Evolutionary conservation across 2,329 filamentous ascomycete species (phyloP).

Genomic region (Fusarium scirpi): DNA sequence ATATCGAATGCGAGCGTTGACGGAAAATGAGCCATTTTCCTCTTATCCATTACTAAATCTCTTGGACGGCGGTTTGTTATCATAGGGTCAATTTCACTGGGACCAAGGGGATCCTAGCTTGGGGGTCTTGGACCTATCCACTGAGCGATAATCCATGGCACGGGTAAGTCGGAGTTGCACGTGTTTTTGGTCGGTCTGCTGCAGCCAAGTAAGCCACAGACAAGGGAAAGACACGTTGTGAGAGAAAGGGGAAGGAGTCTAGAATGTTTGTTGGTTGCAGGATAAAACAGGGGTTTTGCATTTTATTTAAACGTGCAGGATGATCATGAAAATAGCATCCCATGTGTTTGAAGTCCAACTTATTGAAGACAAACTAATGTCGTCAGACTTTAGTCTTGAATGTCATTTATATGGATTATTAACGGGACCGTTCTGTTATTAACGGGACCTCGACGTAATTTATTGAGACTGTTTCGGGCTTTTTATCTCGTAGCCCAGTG

Average conservation of each 20-base stretch:
- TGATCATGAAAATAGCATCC: background rate
- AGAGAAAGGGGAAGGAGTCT: background rate
- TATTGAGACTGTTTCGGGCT: background rate
- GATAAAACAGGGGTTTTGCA: background rate
- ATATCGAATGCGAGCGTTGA: background rate
- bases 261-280: background rate
- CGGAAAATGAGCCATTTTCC: background rate
- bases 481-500: background rate
- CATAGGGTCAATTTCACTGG: conserved; percentile 6
- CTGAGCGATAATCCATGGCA: background rate
- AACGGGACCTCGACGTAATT: background rate
- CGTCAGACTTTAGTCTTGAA: background rate
- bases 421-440: background rate
- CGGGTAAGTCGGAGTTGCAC: background rate
- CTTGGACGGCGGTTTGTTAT: background rate
- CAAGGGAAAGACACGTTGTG: background rate
- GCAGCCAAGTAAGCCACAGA: background rate
- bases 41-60: background rate
- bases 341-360: background rate
- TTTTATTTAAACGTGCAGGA: background rate
- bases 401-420: background rate
- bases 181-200: background rate
- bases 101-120: background rate
- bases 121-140: background rate
- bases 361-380: background rate